Percentiles rank a stretch among this genome's conserved stretches.
Evolutionary conservation across 2,329 filamentous ascomycete species (phyloP).

Genomic region (Alternaria sp.): DNA sequence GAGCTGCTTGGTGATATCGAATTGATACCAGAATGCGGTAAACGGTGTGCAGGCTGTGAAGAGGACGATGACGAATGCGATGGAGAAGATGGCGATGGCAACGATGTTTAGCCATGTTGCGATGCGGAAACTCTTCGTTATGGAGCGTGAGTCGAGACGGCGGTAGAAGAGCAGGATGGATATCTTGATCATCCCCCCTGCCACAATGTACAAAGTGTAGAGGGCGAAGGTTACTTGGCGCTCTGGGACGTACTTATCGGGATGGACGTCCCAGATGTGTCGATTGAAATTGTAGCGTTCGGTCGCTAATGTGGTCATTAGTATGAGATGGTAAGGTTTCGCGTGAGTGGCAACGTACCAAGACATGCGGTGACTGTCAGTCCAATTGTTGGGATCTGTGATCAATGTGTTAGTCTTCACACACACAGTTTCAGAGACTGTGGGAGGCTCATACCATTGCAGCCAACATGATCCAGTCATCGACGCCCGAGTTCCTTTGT

Average conservation of each 20-base stretch:
- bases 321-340: neutral
- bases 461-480: slow-evolving; percentile 27
- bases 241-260: slow-evolving; percentile 3
- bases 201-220: slow-evolving; percentile 21
- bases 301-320: neutral
- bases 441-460: slow-evolving; percentile 8
- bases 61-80: slow-evolving; percentile 19
- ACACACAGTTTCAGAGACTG: neutral
- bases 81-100: slow-evolving; percentile 13
- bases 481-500: slow-evolving; percentile 18
- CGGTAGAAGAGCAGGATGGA: slow-evolving; percentile 34
- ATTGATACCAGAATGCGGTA: slow-evolving; percentile 26
- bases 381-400: slow-evolving; percentile 3
- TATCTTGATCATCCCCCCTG: slow-evolving; percentile 26
- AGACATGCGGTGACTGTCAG: neutral
- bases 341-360: neutral
- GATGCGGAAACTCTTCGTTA: slow-evolving; percentile 18
- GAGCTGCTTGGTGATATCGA: slow-evolving; percentile 7
- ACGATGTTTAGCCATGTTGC: slow-evolving; percentile 22
- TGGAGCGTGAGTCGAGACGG: slow-evolving; percentile 18
- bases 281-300: slow-evolving; percentile 12
- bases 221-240: slow-evolving; percentile 23
- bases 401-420: neutral
- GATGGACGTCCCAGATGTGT: slow-evolving; percentile 26
- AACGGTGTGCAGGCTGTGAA: slow-evolving; percentile 18